phyloP scores from a whole-genome alignment of 768 basidiomycete genomes.

The Tylopilus balloui region DNA sequence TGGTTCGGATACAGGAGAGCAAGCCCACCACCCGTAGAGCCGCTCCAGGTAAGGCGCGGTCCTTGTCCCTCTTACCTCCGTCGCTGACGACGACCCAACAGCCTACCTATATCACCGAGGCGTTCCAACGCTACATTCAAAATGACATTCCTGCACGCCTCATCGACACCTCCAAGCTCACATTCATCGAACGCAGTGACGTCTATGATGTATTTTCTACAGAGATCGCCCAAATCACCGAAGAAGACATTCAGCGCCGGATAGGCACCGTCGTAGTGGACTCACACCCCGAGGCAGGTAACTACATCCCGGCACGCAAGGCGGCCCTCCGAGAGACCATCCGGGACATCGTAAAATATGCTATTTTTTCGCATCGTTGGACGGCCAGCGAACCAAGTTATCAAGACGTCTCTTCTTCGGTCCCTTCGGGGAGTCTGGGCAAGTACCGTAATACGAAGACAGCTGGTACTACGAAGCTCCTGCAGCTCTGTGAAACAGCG shows the following conservation, averaged over 20 bases:
- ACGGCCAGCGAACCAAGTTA: constrained; percentile 20
- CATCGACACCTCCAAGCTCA: constrained; percentile 21
- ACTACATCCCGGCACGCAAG: constrained; percentile 13
- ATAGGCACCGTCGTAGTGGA: neutral
- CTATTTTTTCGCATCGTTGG: constrained; percentile 28
- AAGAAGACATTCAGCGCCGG: constrained; percentile 11
- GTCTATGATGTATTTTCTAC: constrained; percentile 17
- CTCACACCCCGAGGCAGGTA: constrained; percentile 9
- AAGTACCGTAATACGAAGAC: constrained; percentile 4
- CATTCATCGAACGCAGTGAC: constrained; percentile 20
- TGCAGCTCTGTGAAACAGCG: constrained; percentile 20
- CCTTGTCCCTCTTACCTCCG: neutral
- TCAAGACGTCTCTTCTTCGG: constrained; percentile 9
- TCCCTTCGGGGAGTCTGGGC: neutral
- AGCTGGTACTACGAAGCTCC: constrained; percentile 15
- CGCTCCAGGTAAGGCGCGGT: neutral
- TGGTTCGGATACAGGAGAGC: constrained; percentile 1
- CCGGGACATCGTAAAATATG: constrained; percentile 18
- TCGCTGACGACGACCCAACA: constrained; percentile 1
- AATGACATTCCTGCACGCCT: constrained; percentile 27
- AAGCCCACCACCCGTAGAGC: neutral
- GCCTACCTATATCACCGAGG: constrained; percentile 6
- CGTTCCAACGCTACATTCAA: constrained; percentile 19
- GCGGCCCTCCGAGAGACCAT: constrained; percentile 16
- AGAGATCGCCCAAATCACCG: constrained; percentile 16